A percentile compares a stretch with the other conserved stretches of the same genome.
Evolutionary conservation across 352 stramenopile species (phyloP).

Genomic region (Phytophthora tubulina): DNA sequence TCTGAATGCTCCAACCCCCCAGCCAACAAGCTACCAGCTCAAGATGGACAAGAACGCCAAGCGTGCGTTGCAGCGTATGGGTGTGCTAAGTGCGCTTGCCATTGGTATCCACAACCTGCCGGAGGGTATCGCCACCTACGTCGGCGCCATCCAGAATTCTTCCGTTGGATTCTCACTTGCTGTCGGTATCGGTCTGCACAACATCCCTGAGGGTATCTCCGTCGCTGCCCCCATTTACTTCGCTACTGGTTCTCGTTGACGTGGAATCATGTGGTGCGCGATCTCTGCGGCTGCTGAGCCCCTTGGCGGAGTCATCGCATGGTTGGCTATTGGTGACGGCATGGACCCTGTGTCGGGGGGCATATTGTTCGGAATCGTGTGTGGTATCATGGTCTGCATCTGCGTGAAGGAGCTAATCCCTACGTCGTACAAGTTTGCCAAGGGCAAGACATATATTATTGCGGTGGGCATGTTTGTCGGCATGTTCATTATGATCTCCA

Average conservation of each 20-base stretch:
- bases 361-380: slow-evolving; percentile 91
- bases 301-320: slow-evolving; percentile 88
- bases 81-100: background rate
- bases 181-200: slow-evolving; percentile 1
- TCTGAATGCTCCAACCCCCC: background rate
- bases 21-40: background rate
- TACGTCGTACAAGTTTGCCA: slow-evolving; percentile 89
- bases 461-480: slow-evolving; percentile 77
- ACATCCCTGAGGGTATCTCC: background rate
- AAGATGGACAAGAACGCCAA: background rate
- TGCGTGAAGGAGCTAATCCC: slow-evolving; percentile 90
- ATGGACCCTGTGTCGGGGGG: slow-evolving; percentile 75
- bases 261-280: slow-evolving; percentile 92
- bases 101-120: slow-evolving; percentile 1
- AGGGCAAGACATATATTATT: slow-evolving; percentile 74
- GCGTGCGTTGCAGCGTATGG: background rate
- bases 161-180: background rate
- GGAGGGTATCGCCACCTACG: background rate
- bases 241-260: slow-evolving; percentile 91
- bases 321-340: slow-evolving; percentile 72
- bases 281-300: slow-evolving; percentile 90
- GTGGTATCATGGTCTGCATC: slow-evolving; percentile 95
- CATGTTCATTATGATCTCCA: slow-evolving; percentile 90
- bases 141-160: background rate
- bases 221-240: slow-evolving; percentile 95